phyloP scores from a whole-genome alignment of 208 protist species.

The Trypanosoma melophagium region DNA sequence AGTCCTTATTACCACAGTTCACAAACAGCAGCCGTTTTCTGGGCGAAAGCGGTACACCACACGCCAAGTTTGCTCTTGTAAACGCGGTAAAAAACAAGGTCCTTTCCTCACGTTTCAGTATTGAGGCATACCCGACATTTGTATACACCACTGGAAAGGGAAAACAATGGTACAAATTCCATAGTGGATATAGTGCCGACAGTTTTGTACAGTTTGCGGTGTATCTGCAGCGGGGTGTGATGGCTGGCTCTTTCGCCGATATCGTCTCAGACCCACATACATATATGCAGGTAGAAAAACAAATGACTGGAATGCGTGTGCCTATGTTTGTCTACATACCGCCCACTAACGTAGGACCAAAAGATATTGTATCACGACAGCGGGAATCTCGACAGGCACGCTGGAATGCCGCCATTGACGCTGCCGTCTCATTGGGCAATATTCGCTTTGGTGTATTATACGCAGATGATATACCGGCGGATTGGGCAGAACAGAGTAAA shows the following conservation, averaged over 20 bases:
- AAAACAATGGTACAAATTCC: conserved; percentile 51
- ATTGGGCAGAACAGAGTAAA: conserved; percentile 35
- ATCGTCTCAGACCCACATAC: conserved; percentile 44
- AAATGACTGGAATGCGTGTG: conserved; percentile 37
- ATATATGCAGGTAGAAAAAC: conserved; percentile 45
- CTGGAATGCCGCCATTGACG: conserved; percentile 65
- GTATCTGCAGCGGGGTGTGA: conserved; percentile 45
- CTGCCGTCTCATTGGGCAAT: conserved; percentile 62
- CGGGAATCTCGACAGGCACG: conserved; percentile 16
- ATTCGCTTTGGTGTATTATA: conserved; percentile 71
- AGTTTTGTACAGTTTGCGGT: conserved; percentile 63
- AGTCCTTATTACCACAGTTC: conserved; percentile 63
- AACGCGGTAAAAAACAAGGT: conserved; percentile 48
- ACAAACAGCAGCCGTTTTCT: conserved; percentile 59
- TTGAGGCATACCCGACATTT: conserved; percentile 64
- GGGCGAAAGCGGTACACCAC: conserved; percentile 27
- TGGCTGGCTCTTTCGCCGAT: conserved; percentile 59
- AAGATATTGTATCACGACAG: background rate
- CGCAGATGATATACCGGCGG: conserved; percentile 34
- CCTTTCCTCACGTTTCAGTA: conserved; percentile 53
- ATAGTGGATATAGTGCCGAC: conserved; percentile 47
- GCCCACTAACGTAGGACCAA: background rate
- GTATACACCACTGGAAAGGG: conserved; percentile 78
- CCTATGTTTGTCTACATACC: conserved; percentile 77
- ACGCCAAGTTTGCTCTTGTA: conserved; percentile 59